phyloP scores from a whole-genome alignment of 169 alveolate genomes.

The Eimeria tenella region DNA sequence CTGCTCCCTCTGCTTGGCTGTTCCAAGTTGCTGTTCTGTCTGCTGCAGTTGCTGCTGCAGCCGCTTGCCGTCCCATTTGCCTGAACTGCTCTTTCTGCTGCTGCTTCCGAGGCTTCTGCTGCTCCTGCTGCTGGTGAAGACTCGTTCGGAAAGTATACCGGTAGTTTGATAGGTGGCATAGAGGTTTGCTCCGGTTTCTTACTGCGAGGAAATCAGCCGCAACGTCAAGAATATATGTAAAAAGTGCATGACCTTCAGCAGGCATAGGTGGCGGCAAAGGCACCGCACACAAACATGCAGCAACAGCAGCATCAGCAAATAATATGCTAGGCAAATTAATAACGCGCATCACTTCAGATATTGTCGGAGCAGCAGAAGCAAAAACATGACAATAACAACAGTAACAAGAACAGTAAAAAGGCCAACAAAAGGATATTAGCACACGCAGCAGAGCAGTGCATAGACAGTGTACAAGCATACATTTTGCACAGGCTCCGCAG shows the following conservation, averaged over 20 bases:
- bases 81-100: not conserved
- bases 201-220: not conserved
- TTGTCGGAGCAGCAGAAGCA: not conserved
- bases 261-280: too few species aligned
- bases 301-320: not conserved
- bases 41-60: slow-evolving; percentile 2
- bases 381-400: not conserved
- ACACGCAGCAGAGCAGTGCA: not conserved
- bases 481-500: not conserved
- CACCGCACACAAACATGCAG: not conserved
- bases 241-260: not conserved
- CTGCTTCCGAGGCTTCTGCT: not conserved
- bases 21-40: not conserved
- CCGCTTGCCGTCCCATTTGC: not conserved
- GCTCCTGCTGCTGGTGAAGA: too few species aligned
- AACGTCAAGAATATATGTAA: not conserved
- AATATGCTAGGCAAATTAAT: too few species aligned
- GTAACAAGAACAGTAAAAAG: not conserved
- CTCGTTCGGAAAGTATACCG: not conserved
- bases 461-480: not conserved
- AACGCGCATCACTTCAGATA: too few species aligned
- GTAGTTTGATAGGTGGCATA: not conserved
- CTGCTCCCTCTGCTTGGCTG: slow-evolving; percentile 2
- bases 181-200: not conserved
- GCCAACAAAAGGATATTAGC: not conserved